Base-by-base conservation (phyloP, 73 alveolate genomes). In the Tetrahymena malaccensis region DNA sequence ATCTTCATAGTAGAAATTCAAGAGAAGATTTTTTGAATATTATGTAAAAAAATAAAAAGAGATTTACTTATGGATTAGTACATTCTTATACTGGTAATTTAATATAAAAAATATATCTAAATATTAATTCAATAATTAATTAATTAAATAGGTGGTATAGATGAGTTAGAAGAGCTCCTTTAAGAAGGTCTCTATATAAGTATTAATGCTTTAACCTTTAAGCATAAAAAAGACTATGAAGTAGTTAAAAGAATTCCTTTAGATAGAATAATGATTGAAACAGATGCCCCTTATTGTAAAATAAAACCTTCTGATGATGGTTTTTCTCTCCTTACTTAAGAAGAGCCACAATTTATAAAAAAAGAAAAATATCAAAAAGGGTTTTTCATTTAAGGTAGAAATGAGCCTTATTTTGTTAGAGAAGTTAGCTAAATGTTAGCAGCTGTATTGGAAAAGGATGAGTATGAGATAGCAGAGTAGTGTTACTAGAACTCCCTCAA, bases 231-330 rank as follows among this genome's bases (percentile, higher is more conserved):
- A 93, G 98, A 99, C 96, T 38, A 98, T 19, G 98, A 98, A 94
- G 98, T 98, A 38, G 99, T 98, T 16, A 98, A 97, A 95, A 56
- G 98, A 93, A 98, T 99, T 16, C 99, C 99, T 16, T 15, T 98
- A 31, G 99, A 99, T 94, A 98, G 96, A 96, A 96, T 99, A 37
- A 96, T 98, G 98, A 94, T 99, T 43, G 99, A 99, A 94, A 99
- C 99, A 40, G 99, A 99, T 95, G 98, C 99, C 40, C 99, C 99
- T 50, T 99, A 99, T 96, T 99, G 99, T 96, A 99, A 99, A 85
- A 99, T 99, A 21, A 97, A 99, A 95, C 98, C 98, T 93, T 93
- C 99, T 37, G 98, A 97, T 95, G 99, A 99, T 22, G 98, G 98
- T 50, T 96, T 97, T 50, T 96, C 98, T 93, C 96, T 95, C 35